Percentiles rank a stretch among this genome's conserved stretches.
Conservation (phyloP, 2,329 filamentous ascomycete species). For the Curvularia spicifera region DNA sequence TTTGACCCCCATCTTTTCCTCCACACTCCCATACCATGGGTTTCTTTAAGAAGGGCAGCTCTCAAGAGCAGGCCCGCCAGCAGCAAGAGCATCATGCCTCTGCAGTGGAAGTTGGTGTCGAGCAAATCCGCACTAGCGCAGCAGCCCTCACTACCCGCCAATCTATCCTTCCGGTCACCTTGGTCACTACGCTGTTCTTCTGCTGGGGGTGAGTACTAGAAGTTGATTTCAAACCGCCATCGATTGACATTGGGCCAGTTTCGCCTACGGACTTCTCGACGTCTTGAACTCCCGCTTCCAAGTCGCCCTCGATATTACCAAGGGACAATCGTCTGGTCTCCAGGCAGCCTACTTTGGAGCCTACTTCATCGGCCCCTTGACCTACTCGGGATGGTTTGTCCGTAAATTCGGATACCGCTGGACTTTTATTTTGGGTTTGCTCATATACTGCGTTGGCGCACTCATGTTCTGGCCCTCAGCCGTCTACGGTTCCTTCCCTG, state of each 20-base stretch:
- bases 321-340: constrained; percentile 65
- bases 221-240: neutral
- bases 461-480: constrained; percentile 87
- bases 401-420: constrained; percentile 78
- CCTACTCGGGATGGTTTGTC: constrained; percentile 66
- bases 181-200: constrained; percentile 59
- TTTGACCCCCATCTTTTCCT: neutral
- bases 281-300: constrained; percentile 56
- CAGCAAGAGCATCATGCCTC: constrained; percentile 44
- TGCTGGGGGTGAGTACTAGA: constrained; percentile 53
- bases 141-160: constrained; percentile 51
- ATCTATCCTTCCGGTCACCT: constrained; percentile 57
- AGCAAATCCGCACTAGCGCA: constrained; percentile 46
- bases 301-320: constrained; percentile 51
- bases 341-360: constrained; percentile 70
- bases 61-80: constrained; percentile 29
- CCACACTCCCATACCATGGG: constrained; percentile 27
- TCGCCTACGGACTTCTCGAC: constrained; percentile 55
- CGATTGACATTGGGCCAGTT: constrained; percentile 17
- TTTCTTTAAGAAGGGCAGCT: constrained; percentile 35
- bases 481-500: constrained; percentile 73
- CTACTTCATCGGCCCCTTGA: constrained; percentile 61
- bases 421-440: constrained; percentile 77
- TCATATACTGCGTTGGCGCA: constrained; percentile 70
- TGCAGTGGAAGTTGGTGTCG: constrained; percentile 14